A percentile compares a stretch with the other conserved stretches of the same genome.
Evolutionary conservation across 108 stramenopile genomes (phyloP).

Genomic region (Pseudonitzschia pungens): DNA sequence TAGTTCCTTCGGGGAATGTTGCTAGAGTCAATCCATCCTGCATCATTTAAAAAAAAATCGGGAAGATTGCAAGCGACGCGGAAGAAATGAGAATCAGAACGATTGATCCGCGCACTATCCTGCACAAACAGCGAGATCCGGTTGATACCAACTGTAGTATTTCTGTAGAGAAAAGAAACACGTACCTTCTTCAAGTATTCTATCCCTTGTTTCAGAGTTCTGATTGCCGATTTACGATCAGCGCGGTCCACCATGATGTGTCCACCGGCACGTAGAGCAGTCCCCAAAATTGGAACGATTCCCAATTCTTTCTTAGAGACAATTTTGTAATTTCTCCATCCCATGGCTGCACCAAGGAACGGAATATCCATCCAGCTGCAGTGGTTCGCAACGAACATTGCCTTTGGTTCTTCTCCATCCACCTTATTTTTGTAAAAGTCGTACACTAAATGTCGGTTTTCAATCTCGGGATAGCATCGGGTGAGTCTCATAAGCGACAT

Average conservation of each 20-base stretch:
- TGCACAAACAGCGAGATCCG: no score
- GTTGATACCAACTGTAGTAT: no score
- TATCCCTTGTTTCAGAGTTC: conserved; percentile 81
- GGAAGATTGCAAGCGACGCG: no score
- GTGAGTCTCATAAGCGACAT: conserved; percentile 62
- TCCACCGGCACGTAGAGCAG: conserved; percentile 64
- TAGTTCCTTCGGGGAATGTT: conserved; percentile 89
- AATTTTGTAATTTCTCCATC: conserved; percentile 92
- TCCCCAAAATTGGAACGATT: conserved; percentile 82
- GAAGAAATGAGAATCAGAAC: no score
- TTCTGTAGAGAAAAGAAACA: not conserved
- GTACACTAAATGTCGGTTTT: conserved; percentile 51
- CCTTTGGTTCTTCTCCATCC: conserved; percentile 19
- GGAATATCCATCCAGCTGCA: conserved; percentile 93
- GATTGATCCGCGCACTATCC: not conserved
- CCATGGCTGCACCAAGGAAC: conserved; percentile 76
- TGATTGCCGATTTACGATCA: conserved; percentile 66
- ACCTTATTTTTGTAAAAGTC: conserved; percentile 65
- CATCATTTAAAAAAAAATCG: not conserved
- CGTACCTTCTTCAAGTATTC: conserved; percentile 57
- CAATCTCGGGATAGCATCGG: conserved; percentile 58
- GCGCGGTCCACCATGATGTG: conserved; percentile 80
- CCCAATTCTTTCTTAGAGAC: conserved; percentile 85
- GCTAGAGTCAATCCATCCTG: conserved; percentile 81
- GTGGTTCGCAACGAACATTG: conserved; percentile 92